Evolutionary conservation across 495 filamentous ascomycete species (phyloP), one percentile per base, ranked within the genome.

Genomic region (Talaromyces borbonicus): DNA sequence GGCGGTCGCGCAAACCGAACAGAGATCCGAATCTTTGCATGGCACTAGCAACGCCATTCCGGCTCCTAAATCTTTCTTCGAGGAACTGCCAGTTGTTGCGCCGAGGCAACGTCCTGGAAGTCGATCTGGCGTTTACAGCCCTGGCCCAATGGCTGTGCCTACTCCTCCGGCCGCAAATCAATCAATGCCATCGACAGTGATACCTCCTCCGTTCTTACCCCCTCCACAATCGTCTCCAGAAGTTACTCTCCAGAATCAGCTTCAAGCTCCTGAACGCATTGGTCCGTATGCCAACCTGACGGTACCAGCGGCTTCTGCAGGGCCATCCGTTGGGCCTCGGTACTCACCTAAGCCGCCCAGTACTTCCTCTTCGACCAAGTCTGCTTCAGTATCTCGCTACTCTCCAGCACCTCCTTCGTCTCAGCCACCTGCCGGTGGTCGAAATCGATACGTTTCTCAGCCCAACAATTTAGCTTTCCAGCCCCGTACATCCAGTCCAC

Each of bases 401-500:
- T 69, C 69, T 26, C 61, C 66, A 39, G 56, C 58, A 11, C 63
- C 61, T 14, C 59, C 61, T 76, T 80, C 83, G 22, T 76, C 77
- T 6, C 77, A 76, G 9, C 51, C 74, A 11, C 60, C 67, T 16
- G 60, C 70, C 14, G 56, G 71, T 30, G 47, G 57, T 37, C 62
- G 68, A 37, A 68, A 59, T 47, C 68, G 70, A 30, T 78, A 77
- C 58, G 65, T 65, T 15, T 72, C 71, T 19, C 72, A 74, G 45
- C 72, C 75, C 14, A 42, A 62, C 29, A 69, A 72, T 4, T 65
- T 87, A 53, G 73, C 83, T 9, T 87, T 88, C 61, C 85, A 85
- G 47, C 87, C 87, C 7, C 78, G 87, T 43, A 92, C 86, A 15
- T 92, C 85, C 15, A 94, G 87, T 56, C 88, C 86, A 8, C 68